A percentile compares a stretch with the other conserved stretches of the same genome.
phyloP scores from a whole-genome alignment of 2,329 filamentous ascomycete genomes.

The Diplodia sapinea region DNA sequence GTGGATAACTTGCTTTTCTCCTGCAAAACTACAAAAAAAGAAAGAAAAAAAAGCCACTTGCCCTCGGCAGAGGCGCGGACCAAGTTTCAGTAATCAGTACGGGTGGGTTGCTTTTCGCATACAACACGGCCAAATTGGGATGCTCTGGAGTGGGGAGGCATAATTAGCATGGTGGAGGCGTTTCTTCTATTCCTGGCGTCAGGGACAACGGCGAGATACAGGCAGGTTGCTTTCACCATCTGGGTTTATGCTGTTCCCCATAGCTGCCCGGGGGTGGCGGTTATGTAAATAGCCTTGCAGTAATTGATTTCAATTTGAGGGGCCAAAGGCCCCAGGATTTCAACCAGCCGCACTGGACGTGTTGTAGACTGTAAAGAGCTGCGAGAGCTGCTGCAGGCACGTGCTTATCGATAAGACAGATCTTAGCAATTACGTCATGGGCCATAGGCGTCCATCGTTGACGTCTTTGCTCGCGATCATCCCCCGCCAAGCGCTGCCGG shows the following conservation, averaged over 20 bases:
- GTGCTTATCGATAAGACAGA: not conserved
- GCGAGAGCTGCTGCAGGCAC: not conserved
- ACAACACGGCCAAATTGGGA: constrained; percentile 7
- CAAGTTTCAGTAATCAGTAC: constrained; percentile 5
- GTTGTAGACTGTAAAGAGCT: not conserved
- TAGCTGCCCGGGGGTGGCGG: constrained; percentile 8
- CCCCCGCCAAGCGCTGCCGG: not conserved
- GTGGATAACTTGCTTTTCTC: constrained; percentile 18
- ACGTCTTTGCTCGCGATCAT: constrained; percentile 4
- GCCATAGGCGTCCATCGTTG: not conserved
- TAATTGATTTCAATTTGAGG: constrained; percentile 30
- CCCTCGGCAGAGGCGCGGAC: not conserved
- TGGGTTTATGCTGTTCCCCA: not conserved
- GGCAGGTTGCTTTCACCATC: constrained; percentile 11
- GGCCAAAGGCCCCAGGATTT: constrained; percentile 22
- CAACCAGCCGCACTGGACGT: not conserved
- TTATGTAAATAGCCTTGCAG: constrained; percentile 29
- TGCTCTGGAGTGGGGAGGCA: constrained; percentile 2
- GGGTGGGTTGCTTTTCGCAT: constrained; percentile 12
- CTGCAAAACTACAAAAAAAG: constrained; percentile 6
- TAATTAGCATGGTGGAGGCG: constrained; percentile 20
- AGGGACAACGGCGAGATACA: not conserved
- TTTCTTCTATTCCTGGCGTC: not conserved
- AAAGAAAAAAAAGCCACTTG: constrained; percentile 6
- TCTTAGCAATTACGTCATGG: not conserved